Percentiles rank a stretch among this genome's conserved stretches.
Conservation (phyloP, 345 rosid genomes). For the Raphanus sativus region DNA sequence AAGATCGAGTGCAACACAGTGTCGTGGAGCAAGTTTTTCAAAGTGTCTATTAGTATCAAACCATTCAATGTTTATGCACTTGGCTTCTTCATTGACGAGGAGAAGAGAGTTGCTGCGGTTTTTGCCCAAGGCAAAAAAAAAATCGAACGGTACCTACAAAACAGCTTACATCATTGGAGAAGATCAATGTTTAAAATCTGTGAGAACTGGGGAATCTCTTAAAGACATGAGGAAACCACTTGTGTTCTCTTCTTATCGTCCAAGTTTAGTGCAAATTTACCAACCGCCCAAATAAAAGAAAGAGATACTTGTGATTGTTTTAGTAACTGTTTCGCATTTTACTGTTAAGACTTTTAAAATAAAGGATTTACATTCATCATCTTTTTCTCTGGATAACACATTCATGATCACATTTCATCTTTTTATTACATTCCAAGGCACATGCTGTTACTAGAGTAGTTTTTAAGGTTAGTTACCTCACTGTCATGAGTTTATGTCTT, state of each 20-base stretch:
- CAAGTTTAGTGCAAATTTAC: background rate
- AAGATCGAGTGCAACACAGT: background rate
- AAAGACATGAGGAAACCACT: background rate
- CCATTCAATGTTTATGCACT: background rate
- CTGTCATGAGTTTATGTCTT: slow-evolving; percentile 13
- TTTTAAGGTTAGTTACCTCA: background rate
- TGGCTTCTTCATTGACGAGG: background rate
- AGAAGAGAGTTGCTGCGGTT: background rate
- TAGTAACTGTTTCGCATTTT: background rate
- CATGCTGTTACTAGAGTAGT: background rate
- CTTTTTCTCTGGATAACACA: background rate
- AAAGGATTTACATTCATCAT: background rate
- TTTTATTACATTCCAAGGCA: background rate
- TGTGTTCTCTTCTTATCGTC: background rate
- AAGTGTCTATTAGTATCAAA: background rate
- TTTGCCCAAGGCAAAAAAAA: background rate
- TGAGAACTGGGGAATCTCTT: background rate
- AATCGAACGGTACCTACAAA: background rate
- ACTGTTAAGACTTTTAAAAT: background rate
- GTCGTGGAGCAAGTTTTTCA: background rate
- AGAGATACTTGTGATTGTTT: background rate
- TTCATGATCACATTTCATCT: background rate
- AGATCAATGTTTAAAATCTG: background rate
- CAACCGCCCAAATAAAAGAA: background rate
- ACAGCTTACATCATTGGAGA: background rate